Evolutionary conservation across 768 basidiomycete genomes (phyloP).

Genomic region (Gymnopilus dilepis): DNA sequence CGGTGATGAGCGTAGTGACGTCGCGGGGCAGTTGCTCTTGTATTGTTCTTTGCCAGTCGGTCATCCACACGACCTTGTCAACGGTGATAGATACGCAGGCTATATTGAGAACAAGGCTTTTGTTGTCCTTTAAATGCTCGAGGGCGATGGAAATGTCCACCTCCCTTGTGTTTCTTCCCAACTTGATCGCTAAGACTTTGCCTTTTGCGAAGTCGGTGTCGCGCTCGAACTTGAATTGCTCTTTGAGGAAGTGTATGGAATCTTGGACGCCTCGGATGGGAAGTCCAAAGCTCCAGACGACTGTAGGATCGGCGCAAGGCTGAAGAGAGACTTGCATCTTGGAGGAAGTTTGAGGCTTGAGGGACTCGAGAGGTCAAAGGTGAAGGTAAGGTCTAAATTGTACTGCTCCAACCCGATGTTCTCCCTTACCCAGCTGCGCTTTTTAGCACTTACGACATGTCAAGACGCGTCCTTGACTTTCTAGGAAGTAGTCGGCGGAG

Average conservation of each 20-base stretch:
- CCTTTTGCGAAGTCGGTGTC: not conserved
- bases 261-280: not conserved
- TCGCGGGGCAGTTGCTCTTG: not conserved
- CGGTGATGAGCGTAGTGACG: not conserved
- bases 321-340: not conserved
- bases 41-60: not conserved
- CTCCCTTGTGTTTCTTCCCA: not conserved
- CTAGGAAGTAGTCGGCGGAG: not conserved
- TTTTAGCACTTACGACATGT: not conserved
- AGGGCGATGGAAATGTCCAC: not conserved
- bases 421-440: not conserved
- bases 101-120: not conserved
- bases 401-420: not conserved
- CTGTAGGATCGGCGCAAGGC: too few relatives aligned
- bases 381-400: not conserved
- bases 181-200: not conserved
- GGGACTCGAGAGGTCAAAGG: not conserved
- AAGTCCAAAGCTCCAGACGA: not conserved
- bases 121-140: not conserved
- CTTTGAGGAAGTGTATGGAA: not conserved
- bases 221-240: not conserved
- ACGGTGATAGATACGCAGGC: not conserved
- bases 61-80: slow-evolving; percentile 2
- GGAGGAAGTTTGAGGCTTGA: not conserved
- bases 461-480: not conserved